Base-by-base conservation (phyloP, 108 stramenopile genomes). In the Epithemia pelagica region DNA sequence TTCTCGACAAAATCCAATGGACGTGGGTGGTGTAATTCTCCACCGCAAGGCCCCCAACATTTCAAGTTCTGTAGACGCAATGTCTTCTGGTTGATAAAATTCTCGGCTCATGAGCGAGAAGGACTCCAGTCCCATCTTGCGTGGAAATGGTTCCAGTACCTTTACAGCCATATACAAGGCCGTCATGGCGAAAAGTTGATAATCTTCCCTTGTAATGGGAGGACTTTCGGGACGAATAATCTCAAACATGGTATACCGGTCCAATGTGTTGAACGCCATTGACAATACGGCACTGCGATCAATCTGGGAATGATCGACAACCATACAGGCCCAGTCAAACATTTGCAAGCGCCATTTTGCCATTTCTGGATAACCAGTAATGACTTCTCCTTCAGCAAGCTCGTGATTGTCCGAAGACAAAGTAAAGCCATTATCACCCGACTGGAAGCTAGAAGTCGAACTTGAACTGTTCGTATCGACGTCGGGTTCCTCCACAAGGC, bases 111-210 rank as follows among this genome's bases (percentile, higher is more conserved):
- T 76, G 46, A 74, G 75, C 37, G 80, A 65, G 30, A 84, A 70
- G 32, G 79, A 28, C 2, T 67, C 62, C 30, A 70, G 28, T 22
- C 54, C 52, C n/a, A 78, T 25, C 31, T 65, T 66, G 30, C 27
- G 54, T 22, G 62, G 62, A 25, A 46, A 54, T 32, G 71, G 61
- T 21, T 66, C 71, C 30, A 62, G 10, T 8, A 91, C 75, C 66
- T 91, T 91, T 75, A 87, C 75, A 52, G 84, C 81, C 0, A 91
- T 66, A 58, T 80, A 87, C 32, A 91, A 73, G 3, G 77, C 72
- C 1, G 87, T 83, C 87, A 91, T 91, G 25, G 76, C 77, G 1
- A 81, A 78, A 30, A 91, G 70, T 28, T 86, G 83, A 66, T 83
- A 88, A 60, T 79, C 77, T 30, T 78, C 69, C 0, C 76, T 71